These are phyloP conservation scores for Prinsepia uniflora DNA, from an alignment of 306 rosid genomes.

Conservation along the genomic window DNA sequence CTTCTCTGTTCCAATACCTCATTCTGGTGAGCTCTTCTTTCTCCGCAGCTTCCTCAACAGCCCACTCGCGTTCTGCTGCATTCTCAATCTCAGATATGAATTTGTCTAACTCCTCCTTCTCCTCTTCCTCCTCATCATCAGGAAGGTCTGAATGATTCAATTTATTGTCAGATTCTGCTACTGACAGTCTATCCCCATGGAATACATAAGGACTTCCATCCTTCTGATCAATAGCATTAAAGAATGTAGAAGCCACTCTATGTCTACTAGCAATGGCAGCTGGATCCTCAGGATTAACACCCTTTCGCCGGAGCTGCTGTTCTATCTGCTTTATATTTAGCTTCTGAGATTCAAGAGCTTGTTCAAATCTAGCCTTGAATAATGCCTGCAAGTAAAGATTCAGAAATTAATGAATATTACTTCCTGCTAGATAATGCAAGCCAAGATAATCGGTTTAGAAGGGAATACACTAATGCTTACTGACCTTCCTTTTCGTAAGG, in stretches of 20 bases:
- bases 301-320: slow-evolving; percentile 85
- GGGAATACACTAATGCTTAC: slow-evolving; percentile 19
- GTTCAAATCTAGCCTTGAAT: slow-evolving; percentile 98
- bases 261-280: slow-evolving; percentile 92
- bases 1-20: slow-evolving; percentile 79
- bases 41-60: slow-evolving; percentile 88
- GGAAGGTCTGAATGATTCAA: slow-evolving; percentile 57
- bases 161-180: slow-evolving; percentile 30
- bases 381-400: slow-evolving; percentile 60
- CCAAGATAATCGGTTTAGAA: slow-evolving; percentile 2
- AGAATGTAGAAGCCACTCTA: slow-evolving; percentile 92
- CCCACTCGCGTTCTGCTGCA: slow-evolving; percentile 93
- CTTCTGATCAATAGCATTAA: slow-evolving; percentile 89
- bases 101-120: slow-evolving; percentile 80
- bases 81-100: slow-evolving; percentile 94
- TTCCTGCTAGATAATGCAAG: neutral
- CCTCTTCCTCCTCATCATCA: slow-evolving; percentile 73
- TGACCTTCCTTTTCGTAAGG: slow-evolving; percentile 97
- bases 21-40: slow-evolving; percentile 67
- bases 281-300: slow-evolving; percentile 97
- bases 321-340: slow-evolving; percentile 86
- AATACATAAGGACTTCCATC: slow-evolving; percentile 87
- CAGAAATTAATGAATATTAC: neutral
- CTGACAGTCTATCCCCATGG: slow-evolving; percentile 46
- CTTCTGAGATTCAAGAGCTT: slow-evolving; percentile 97